Evolutionary conservation across 352 stramenopile genomes (phyloP).

Genomic region (Hyaloperonospora brassicae): DNA sequence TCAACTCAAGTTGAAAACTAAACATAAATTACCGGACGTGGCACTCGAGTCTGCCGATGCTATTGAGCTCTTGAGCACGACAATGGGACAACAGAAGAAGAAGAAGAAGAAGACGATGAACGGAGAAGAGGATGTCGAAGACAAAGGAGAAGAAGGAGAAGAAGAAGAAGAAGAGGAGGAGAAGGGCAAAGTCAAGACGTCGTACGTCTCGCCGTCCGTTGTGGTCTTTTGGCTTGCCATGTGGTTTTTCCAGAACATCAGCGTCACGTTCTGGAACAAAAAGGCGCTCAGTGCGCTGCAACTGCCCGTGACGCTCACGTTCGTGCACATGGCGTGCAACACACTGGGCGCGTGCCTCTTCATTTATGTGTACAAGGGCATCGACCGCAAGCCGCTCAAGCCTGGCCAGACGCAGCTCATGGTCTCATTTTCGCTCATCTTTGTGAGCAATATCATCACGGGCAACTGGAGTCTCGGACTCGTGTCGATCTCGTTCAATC

Average conservation of each 20-base stretch:
- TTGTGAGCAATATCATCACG: conserved; percentile 93
- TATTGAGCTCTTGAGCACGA: too few relatives aligned
- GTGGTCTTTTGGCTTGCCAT: conserved; percentile 78
- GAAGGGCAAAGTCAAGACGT: conserved; percentile 34
- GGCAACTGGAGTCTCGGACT: conserved; percentile 89
- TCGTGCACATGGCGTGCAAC: conserved; percentile 93
- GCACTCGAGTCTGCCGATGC: too few relatives aligned
- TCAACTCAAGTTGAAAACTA: too few relatives aligned
- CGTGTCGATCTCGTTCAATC: conserved; percentile 94
- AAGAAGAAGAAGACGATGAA: not conserved
- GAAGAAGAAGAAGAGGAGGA: not conserved
- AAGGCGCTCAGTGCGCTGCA: conserved; percentile 71
- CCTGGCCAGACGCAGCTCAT: conserved; percentile 61
- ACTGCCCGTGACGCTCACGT: conserved; percentile 78
- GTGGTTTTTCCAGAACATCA: conserved; percentile 90
- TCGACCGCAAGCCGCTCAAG: conserved; percentile 61
- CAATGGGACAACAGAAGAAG: not conserved
- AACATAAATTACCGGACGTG: too few relatives aligned
- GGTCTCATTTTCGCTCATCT: conserved; percentile 88
- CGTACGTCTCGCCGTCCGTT: conserved; percentile 54
- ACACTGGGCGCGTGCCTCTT: conserved; percentile 78
- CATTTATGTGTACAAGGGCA: conserved; percentile 57
- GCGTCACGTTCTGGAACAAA: conserved; percentile 94
- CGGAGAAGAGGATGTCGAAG: not conserved
- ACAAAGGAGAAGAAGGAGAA: not conserved